phyloP scores from a whole-genome alignment of 352 stramenopile genomes.

The Phytophthora uliginosa region DNA sequence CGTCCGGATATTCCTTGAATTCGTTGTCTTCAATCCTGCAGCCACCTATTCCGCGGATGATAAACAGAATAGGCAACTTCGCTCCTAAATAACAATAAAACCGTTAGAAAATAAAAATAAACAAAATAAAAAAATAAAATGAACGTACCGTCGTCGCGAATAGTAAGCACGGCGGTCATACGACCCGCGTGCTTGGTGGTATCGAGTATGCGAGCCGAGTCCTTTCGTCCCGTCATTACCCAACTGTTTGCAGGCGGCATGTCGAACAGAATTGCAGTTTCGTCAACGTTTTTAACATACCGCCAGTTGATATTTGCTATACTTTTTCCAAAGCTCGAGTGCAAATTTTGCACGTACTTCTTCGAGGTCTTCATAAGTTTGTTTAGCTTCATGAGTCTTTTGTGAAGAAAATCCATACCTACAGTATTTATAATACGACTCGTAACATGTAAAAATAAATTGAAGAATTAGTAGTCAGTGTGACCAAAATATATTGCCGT shows the following conservation, averaged over 20 bases:
- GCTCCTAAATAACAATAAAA: constrained; percentile 10
- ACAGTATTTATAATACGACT: not conserved
- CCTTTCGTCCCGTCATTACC: constrained; percentile 2
- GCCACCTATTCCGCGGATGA: not conserved
- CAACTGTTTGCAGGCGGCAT: constrained; percentile 10
- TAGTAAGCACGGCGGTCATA: not conserved
- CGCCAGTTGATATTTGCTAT: not conserved
- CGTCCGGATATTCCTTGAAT: not conserved
- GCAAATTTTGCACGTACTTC: constrained; percentile 5
- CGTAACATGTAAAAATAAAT: not conserved
- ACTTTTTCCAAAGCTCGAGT: not conserved
- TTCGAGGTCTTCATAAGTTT: constrained; percentile 2
- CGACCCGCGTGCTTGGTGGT: too few species aligned
- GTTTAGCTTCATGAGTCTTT: constrained; percentile 5
- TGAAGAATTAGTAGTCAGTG: not conserved
- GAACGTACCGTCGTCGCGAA: constrained; percentile 12
- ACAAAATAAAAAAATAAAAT: not conserved
- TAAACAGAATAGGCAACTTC: constrained; percentile 15
- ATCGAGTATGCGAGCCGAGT: not conserved
- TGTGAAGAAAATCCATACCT: not conserved
- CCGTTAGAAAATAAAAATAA: too few species aligned
- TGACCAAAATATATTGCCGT: not conserved
- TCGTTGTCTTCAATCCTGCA: not conserved
- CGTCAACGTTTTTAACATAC: constrained; percentile 18
- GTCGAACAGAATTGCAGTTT: constrained; percentile 10